A percentile compares a stretch with the other conserved stretches of the same genome.
These are phyloP conservation scores for Penicillium sp. DNA, from an alignment of 2,329 filamentous ascomycete species.

Conservation along the genomic window DNA sequence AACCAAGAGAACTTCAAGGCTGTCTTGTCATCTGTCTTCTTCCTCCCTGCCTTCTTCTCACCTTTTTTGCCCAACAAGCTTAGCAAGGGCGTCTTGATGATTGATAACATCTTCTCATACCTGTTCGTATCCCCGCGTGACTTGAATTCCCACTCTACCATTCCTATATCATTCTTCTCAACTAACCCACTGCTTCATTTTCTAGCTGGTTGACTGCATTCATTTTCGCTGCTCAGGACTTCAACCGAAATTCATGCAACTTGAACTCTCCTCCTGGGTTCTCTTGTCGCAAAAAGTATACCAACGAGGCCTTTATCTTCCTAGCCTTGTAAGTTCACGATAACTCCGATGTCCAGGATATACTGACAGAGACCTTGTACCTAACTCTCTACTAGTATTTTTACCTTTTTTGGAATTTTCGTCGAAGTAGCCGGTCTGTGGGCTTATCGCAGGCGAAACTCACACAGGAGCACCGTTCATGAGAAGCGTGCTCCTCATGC, in stretches of 20 bases:
- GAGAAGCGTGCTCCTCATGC: constrained; percentile 23
- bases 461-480: constrained; percentile 1
- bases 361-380: no score
- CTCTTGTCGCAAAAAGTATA: constrained; percentile 34
- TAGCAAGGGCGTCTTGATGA: constrained; percentile 33
- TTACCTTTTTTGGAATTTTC: constrained; percentile 36
- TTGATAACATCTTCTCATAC: constrained; percentile 44
- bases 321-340: constrained; percentile 37
- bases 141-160: neutral
- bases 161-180: neutral
- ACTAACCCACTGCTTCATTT: neutral
- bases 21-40: constrained; percentile 36
- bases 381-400: constrained; percentile 28
- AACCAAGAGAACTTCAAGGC: constrained; percentile 16
- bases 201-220: constrained; percentile 44
- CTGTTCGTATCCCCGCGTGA: constrained; percentile 28
- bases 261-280: constrained; percentile 28
- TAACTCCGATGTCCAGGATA: no score
- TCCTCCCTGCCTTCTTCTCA: constrained; percentile 39
- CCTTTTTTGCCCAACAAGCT: constrained; percentile 35
- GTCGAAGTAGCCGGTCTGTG: constrained; percentile 34
- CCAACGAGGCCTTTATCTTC: constrained; percentile 42
- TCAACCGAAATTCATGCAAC: constrained; percentile 29
- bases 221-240: constrained; percentile 45
- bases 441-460: constrained; percentile 25